Percentiles rank a stretch among this genome's conserved stretches.
Evolutionary conservation across 768 basidiomycete genomes (phyloP).

Genomic region (Naganishia vaughanmartiniae): DNA sequence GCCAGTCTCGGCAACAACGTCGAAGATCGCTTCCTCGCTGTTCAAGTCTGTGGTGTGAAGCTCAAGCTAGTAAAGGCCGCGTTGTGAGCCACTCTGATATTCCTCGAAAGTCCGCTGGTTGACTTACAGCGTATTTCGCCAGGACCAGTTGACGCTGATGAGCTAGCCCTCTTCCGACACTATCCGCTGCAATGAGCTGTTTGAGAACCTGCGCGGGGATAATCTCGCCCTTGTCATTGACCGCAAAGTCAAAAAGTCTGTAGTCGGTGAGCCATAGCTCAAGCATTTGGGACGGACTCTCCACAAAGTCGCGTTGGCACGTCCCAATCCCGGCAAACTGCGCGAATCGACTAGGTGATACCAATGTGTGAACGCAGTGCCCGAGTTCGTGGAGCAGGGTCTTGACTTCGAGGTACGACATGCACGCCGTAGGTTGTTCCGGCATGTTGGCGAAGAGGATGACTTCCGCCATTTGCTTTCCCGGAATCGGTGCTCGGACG

Average conservation of each 20-base stretch:
- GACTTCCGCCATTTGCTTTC: constrained; percentile 9
- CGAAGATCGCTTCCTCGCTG: neutral
- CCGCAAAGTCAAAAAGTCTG: neutral
- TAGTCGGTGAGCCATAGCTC: constrained; percentile 14
- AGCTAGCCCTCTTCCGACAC: neutral
- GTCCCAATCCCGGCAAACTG: neutral
- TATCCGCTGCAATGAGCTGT: neutral
- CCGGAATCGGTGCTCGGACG: neutral
- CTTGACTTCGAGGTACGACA: constrained; percentile 2
- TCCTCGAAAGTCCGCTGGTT: too few relatives aligned
- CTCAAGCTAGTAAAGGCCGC: neutral
- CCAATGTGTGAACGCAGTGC: constrained; percentile 1
- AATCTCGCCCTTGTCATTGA: neutral
- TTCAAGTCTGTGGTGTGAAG: neutral
- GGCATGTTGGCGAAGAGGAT: neutral
- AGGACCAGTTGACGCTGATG: neutral
- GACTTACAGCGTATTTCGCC: neutral
- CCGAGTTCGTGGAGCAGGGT: constrained; percentile 9
- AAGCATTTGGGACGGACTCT: neutral
- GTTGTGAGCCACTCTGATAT: too few relatives aligned
- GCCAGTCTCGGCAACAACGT: neutral
- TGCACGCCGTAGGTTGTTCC: neutral
- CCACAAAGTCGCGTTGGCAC: neutral
- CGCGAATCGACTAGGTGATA: neutral
- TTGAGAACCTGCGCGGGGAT: neutral